Base-by-base conservation (phyloP, 2,329 filamentous ascomycete genomes). In the Alternaria gansuensis region DNA sequence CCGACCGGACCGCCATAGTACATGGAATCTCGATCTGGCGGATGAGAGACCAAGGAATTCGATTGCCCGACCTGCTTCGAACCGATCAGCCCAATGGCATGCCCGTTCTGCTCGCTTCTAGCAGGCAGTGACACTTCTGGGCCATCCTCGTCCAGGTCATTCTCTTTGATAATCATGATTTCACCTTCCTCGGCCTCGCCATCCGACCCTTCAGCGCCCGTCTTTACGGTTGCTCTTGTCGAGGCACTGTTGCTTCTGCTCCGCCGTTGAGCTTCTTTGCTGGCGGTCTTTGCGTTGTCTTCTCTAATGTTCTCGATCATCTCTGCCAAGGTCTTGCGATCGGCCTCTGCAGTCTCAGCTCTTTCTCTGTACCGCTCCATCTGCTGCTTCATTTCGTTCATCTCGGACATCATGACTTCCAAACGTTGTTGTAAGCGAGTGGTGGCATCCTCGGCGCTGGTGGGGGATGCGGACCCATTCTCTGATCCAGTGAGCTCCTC, bases 221-320 rank as follows among this genome's bases (percentile, higher is more conserved):
- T 51, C 14, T 40, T 55, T 17, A 51, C 29, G 13, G 50, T 40
- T 14, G 67, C 59, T 46, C 49, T 49, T 24, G 60, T 49, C 31
- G 44, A 46, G 29, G 69, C 60, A 53, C 61, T 64, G 33, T 68
- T 60, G 51, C 71, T 75, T 48, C 67, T 64, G 53, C 72, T 70
- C 36, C 66, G 66, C 29, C 66, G 68, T 26, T 68, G 69, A 41
- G 66, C 67, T 24, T 72, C 72, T 59, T 75, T 71, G 52, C 57
- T 63, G 34, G 67, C 79, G 3, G 78, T 78, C n/a, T 77, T 81
- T 31, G 77, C 79, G 67, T 88, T 87, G 67, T 93, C 88, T 68
- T 82, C 84, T 52, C 93, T 87, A 55, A 97, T 90, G 65, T 90
- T 89, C 68, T 91, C 83, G 11, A 97, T 88, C 92, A 98, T 95